Evolutionary conservation across 1,284 basidiomycete genomes (phyloP).

Genomic region (Puccinia polysora): DNA sequence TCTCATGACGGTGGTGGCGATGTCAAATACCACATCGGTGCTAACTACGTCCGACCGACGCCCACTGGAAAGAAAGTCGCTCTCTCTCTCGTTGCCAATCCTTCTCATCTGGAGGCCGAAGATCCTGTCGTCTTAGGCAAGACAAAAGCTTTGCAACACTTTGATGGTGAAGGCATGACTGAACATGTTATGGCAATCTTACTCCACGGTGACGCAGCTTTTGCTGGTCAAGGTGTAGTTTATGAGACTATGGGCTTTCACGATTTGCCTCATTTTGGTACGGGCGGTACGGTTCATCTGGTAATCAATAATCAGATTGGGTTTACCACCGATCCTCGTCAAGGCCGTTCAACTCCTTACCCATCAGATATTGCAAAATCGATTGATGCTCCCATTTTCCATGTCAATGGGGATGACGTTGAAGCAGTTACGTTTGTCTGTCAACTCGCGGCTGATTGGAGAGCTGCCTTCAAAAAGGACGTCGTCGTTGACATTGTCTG

Average conservation of each 20-base stretch:
- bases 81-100: constrained; percentile 76
- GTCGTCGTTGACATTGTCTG: constrained; percentile 69
- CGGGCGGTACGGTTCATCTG: constrained; percentile 78
- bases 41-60: constrained; percentile 56
- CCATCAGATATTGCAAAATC: constrained; percentile 85
- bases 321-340: constrained; percentile 78
- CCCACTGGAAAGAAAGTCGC: constrained; percentile 59
- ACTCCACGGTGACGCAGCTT: constrained; percentile 82
- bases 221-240: constrained; percentile 81
- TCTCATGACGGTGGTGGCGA: constrained; percentile 80
- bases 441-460: constrained; percentile 66
- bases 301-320: constrained; percentile 73
- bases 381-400: constrained; percentile 80
- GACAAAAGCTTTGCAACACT: constrained; percentile 8
- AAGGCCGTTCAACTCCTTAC: constrained; percentile 75
- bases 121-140: constrained; percentile 73
- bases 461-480: constrained; percentile 70
- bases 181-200: constrained; percentile 72
- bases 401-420: constrained; percentile 83
- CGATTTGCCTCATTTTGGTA: constrained; percentile 69
- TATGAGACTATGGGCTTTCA: constrained; percentile 69
- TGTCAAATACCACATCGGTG: constrained; percentile 53
- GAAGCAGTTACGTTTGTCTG: constrained; percentile 71
- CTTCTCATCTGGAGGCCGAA: constrained; percentile 80
- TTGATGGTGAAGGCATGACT: constrained; percentile 17